A percentile compares a stretch with the other conserved stretches of the same genome.
Evolutionary conservation across 805 yeast genomes (phyloP).

Genomic region (Metschnikowia matae): DNA sequence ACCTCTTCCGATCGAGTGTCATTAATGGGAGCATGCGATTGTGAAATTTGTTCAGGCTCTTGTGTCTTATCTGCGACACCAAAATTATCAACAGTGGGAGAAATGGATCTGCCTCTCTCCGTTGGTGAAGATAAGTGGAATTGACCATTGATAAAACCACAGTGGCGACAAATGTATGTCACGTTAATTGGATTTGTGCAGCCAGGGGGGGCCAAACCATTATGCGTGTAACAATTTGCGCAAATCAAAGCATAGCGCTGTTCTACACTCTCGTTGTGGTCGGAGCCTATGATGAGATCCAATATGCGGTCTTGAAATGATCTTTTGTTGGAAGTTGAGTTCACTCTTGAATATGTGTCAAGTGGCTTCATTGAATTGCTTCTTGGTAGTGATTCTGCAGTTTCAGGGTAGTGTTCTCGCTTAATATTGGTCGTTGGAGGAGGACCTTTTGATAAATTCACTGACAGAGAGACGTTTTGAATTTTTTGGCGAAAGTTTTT

Average conservation of each 20-base stretch:
- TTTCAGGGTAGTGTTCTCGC: neutral
- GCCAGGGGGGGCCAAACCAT: constrained; percentile 80
- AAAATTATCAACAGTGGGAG: neutral
- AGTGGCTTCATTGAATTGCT: neutral
- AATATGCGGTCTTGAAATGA: constrained; percentile 36
- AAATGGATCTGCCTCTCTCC: neutral
- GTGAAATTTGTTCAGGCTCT: neutral
- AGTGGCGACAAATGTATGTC: constrained; percentile 59
- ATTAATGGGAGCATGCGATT: neutral
- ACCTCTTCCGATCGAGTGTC: neutral
- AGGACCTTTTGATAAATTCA: neutral
- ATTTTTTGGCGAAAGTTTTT: neutral
- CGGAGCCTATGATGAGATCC: constrained; percentile 43
- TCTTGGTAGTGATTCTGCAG: neutral
- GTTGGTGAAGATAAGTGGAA: constrained; percentile 1
- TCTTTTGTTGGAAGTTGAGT: constrained; percentile 8
- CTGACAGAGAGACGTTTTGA: neutral
- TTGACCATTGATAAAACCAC: constrained; percentile 46
- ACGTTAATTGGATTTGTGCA: constrained; percentile 45
- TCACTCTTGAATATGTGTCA: neutral
- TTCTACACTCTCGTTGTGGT: constrained; percentile 61
- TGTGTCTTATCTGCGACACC: neutral
- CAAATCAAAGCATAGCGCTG: constrained; percentile 72
- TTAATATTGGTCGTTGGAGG: neutral
- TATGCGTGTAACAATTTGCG: constrained; percentile 58